Percentiles rank a stretch among this genome's conserved stretches.
Evolutionary conservation across 371 early-diverging fungal species (phyloP).

Genomic region (Nematocida ausubeli): DNA sequence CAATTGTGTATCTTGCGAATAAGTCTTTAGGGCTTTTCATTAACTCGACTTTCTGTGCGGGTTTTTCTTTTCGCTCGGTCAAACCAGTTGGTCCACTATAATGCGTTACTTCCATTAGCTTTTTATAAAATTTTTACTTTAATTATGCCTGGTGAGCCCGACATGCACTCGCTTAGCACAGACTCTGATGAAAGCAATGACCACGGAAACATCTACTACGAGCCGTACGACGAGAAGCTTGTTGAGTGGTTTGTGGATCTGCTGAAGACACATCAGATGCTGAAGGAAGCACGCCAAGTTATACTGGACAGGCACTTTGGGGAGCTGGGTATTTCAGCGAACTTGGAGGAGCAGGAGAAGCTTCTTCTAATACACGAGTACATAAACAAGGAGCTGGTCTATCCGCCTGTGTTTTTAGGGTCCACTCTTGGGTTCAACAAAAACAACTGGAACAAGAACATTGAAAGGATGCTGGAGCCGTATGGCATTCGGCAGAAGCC

Average conservation of each 20-base stretch:
- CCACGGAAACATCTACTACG: constrained; percentile 25
- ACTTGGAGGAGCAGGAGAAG: constrained; percentile 53
- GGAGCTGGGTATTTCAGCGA: constrained; percentile 30
- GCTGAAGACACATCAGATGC: constrained; percentile 31
- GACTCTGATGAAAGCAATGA: constrained; percentile 7
- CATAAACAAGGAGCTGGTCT: constrained; percentile 54
- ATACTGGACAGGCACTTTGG: constrained; percentile 44
- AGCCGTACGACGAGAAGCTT: constrained; percentile 37
- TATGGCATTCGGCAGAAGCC: constrained; percentile 60
- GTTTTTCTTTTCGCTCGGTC: neutral
- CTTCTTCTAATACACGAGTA: constrained; percentile 52
- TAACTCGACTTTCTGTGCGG: constrained; percentile 6
- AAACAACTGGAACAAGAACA: constrained; percentile 60
- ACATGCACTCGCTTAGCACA: constrained; percentile 3
- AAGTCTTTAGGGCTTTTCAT: constrained; percentile 52
- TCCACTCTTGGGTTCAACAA: constrained; percentile 59
- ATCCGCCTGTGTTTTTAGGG: constrained; percentile 51
- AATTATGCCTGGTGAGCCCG: constrained; percentile 24
- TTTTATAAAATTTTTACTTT: constrained; percentile 46
- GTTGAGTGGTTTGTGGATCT: constrained; percentile 48
- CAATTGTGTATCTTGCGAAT: constrained; percentile 60
- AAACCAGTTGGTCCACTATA: constrained; percentile 36
- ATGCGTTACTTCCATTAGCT: constrained; percentile 35
- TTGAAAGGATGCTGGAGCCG: constrained; percentile 56
- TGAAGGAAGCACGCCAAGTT: constrained; percentile 30